Evolutionary conservation across 805 yeast species (phyloP).

Genomic region (Ogataea paraovalis): DNA sequence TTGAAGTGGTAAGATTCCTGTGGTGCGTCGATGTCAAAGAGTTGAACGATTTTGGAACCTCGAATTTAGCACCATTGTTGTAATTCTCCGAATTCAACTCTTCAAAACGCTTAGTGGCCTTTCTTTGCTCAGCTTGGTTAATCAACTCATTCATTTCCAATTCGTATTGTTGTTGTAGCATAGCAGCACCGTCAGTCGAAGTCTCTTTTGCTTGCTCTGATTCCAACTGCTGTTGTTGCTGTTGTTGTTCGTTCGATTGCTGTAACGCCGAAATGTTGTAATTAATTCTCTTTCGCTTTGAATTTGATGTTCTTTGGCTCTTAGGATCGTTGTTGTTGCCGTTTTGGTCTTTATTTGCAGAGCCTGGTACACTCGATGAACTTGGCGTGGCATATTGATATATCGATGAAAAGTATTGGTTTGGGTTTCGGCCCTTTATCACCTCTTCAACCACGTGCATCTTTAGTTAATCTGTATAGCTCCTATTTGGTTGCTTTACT

Average conservation of each 20-base stretch:
- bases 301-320: slow-evolving; percentile 8
- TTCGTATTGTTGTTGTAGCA: slow-evolving; percentile 20
- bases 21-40: neutral
- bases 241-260: slow-evolving; percentile 29
- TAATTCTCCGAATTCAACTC: slow-evolving; percentile 43
- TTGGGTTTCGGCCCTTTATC: slow-evolving; percentile 23
- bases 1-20: slow-evolving; percentile 1
- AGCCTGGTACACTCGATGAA: neutral
- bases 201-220: slow-evolving; percentile 27
- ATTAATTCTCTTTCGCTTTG: slow-evolving; percentile 30
- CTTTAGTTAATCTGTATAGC: no score
- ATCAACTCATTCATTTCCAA: slow-evolving; percentile 8
- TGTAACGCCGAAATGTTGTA: slow-evolving; percentile 29
- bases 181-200: slow-evolving; percentile 26
- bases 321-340: neutral
- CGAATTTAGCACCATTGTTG: slow-evolving; percentile 35
- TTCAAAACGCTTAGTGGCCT: slow-evolving; percentile 35
- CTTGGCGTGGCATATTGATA: slow-evolving; percentile 16
- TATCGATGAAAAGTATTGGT: slow-evolving; percentile 26
- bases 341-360: neutral
- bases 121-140: slow-evolving; percentile 30
- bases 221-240: slow-evolving; percentile 10
- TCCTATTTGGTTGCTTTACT: no score
- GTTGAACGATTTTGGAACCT: slow-evolving; percentile 32
- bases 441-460: slow-evolving; percentile 31